These are phyloP conservation scores for Bondarzewia mesenterica DNA, from an alignment of 1,284 basidiomycete genomes.

Conservation along the genomic window DNA sequence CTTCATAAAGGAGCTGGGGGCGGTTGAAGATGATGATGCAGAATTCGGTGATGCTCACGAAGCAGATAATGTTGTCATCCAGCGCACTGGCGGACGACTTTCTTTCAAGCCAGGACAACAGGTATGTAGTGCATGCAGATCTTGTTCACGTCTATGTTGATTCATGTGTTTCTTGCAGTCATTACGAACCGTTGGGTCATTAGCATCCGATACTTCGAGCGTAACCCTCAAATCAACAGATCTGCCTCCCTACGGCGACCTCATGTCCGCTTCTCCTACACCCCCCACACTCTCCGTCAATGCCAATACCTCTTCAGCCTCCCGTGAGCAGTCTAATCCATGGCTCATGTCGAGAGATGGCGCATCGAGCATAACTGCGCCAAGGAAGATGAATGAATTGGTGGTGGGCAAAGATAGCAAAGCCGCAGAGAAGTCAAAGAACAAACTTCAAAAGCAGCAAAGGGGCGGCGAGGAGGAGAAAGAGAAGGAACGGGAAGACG, in stretches of 20 bases:
- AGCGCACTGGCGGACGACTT: constrained; percentile 52
- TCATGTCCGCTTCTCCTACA: constrained; percentile 12
- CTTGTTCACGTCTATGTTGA: not conserved
- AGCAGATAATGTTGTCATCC: constrained; percentile 27
- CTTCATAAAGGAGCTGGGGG: constrained; percentile 60
- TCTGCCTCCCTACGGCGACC: constrained; percentile 29
- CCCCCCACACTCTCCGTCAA: constrained; percentile 9
- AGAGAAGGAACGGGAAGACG: constrained; percentile 60
- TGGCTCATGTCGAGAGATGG: constrained; percentile 51
- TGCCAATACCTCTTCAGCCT: constrained; percentile 10
- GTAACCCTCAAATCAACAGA: constrained; percentile 60
- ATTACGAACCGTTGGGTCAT: not conserved
- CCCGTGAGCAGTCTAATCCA: constrained; percentile 42
- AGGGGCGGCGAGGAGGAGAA: constrained; percentile 46
- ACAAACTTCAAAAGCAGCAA: constrained; percentile 58
- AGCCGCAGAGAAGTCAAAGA: constrained; percentile 54
- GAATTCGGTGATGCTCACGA: constrained; percentile 25
- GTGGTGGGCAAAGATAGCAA: constrained; percentile 57
- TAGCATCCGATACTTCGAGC: constrained; percentile 55
- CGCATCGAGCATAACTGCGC: constrained; percentile 30
- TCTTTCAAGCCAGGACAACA: constrained; percentile 42
- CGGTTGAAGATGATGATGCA: constrained; percentile 28
- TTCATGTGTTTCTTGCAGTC: constrained; percentile 1
- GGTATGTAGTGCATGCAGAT: constrained; percentile 21
- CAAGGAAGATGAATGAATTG: constrained; percentile 58